A percentile compares a stretch with the other conserved stretches of the same genome.
phyloP scores from a whole-genome alignment of 108 stramenopile genomes.

The Skeletonema costatum region DNA sequence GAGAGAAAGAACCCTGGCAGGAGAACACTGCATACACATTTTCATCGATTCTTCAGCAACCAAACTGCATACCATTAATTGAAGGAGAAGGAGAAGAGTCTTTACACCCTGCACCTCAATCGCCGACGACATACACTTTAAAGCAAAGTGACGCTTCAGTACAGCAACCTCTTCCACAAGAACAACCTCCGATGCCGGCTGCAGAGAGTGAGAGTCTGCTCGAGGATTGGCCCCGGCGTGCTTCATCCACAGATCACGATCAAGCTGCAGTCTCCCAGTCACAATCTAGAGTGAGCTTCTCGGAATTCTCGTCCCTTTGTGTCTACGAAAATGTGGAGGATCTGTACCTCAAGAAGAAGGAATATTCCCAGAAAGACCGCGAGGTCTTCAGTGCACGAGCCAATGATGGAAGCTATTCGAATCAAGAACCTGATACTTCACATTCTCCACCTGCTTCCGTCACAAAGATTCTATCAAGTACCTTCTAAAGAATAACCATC shows the following conservation, averaged over 20 bases:
- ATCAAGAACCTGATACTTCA: neutral
- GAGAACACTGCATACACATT: too few species aligned
- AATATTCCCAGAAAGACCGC: neutral
- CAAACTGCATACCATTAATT: too few species aligned
- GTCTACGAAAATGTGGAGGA: neutral
- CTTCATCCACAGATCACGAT: neutral
- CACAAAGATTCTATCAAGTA: neutral
- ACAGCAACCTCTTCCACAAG: neutral
- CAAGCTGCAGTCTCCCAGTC: neutral
- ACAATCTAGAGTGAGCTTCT: neutral
- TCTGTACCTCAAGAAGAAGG: neutral
- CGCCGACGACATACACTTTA: too few species aligned
- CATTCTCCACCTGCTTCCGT: neutral
- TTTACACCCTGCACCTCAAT: too few species aligned
- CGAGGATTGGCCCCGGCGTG: neutral
- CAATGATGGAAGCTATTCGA: neutral
- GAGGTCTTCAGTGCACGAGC: neutral
- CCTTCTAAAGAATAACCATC: neutral
- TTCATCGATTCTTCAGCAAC: too few species aligned
- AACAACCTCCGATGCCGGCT: neutral
- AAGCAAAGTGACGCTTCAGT: neutral
- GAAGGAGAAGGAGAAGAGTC: too few species aligned
- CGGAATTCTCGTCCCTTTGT: neutral
- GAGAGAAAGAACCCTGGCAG: too few species aligned
- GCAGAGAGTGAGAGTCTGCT: neutral